Evolutionary conservation across 2,329 filamentous ascomycete species (phyloP), one percentile per base, ranked within the genome.

Genomic region (Trichoderma lentiforme): DNA sequence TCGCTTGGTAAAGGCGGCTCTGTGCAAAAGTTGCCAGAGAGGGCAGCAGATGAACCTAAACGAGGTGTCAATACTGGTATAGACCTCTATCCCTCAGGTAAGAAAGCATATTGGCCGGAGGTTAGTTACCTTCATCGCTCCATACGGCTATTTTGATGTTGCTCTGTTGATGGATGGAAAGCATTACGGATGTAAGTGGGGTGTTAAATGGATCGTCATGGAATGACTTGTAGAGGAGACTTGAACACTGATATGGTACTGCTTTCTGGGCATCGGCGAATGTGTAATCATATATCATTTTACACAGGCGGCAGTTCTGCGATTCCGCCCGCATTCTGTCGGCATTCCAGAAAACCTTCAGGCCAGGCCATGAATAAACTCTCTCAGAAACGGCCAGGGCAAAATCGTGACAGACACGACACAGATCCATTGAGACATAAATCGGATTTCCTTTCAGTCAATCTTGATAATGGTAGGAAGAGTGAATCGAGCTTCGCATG

Each of bases 181-280:
- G 26, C 5, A 3, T 4, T 5, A 28, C 26, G 26, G 4, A 28
- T 4, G 2, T 28, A 28, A 28, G 26, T 1, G 26, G 26, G 26
- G 5, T 28, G 26, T 4, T 26, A 26, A 26, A 26, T 26, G 26
- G n/a, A n/a, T n/a, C n/a, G n/a, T n/a, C n/a, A n/a, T n/a, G 21
- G 26, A 26, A 26, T 5, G 26, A 5, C 2, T 3, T 26, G 26
- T 26, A 28, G 3, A 5, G 5, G 26, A 51, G 43, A 0, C 9
- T 12, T 51, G 2, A 21, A 12, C 0, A 12, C 5, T 24, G 1
- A 0, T 24, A 12, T 24, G 47, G 3, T 1, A 14, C 3, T 24
- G 3, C 3, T 43, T 6, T 12, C 47, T 51, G n/a, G n/a, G 9
- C 0, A 51, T 2, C 21, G 21, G 6, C 47, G n/a, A 24, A 24